phyloP scores from a whole-genome alignment of 768 basidiomycete genomes.

The Phanerodontia chrysosporium region DNA sequence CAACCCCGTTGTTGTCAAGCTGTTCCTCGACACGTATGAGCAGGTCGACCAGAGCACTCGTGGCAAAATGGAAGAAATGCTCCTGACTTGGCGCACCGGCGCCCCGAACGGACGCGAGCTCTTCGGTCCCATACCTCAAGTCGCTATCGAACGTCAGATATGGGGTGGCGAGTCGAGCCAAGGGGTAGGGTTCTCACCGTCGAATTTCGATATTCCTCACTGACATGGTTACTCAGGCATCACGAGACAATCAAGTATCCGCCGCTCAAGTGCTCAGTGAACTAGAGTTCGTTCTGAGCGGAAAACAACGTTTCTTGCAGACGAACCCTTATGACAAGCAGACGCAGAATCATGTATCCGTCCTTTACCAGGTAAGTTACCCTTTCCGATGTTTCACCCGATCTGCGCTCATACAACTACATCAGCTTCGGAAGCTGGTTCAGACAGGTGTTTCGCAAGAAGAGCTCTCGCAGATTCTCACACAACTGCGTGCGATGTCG shows the following conservation, averaged over 20 bases:
- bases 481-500: conserved; percentile 61
- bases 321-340: conserved; percentile 67
- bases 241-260: conserved; percentile 44
- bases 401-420: background rate
- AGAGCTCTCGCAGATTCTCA: conserved; percentile 72
- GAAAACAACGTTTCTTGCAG: conserved; percentile 73
- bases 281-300: conserved; percentile 74
- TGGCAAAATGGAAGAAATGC: conserved; percentile 97
- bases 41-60: conserved; percentile 81
- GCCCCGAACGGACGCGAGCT: conserved; percentile 77
- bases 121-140: conserved; percentile 77
- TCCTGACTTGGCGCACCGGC: conserved; percentile 90
- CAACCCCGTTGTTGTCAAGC: conserved; percentile 70
- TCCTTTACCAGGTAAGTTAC: conserved; percentile 74
- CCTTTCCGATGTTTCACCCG: background rate
- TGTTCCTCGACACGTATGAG: conserved; percentile 86
- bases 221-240: conserved; percentile 13
- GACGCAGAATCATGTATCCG: conserved; percentile 67
- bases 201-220: too few relatives aligned
- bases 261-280: conserved; percentile 80
- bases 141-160: conserved; percentile 78
- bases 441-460: conserved; percentile 78
- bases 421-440: conserved; percentile 65
- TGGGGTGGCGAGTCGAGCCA: conserved; percentile 57
- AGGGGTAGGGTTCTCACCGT: conserved; percentile 21